Conservation (phyloP, 768 basidiomycete species). For the Mycena olivaceomarginata region DNA sequence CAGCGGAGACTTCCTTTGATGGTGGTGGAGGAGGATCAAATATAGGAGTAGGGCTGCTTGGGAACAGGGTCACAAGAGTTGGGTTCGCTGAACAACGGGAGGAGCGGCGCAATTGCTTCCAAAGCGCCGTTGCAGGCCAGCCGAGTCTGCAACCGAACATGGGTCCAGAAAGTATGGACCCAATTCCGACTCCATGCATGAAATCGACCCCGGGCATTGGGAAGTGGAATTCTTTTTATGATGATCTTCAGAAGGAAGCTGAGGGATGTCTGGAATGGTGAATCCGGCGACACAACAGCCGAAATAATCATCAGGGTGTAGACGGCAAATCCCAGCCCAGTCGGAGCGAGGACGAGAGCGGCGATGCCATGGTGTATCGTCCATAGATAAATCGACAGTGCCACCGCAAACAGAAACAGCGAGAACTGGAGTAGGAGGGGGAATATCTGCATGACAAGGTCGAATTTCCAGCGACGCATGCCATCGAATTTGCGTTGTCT, state of each 20-base stretch:
- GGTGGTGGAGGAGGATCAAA: conserved; percentile 3
- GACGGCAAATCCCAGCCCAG: neutral
- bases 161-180: conserved; percentile 6
- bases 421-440: conserved; percentile 4
- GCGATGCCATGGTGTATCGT: conserved; percentile 9
- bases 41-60: conserved; percentile 1
- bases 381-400: conserved; percentile 9
- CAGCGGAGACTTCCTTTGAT: conserved; percentile 2
- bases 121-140: neutral
- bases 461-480: conserved; percentile 16
- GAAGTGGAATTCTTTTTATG: neutral
- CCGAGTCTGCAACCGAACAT: neutral
- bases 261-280: conserved; percentile 18
- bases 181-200: neutral
- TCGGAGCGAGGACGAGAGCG: neutral
- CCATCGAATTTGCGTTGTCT: conserved; percentile 27
- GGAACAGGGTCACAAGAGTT: conserved; percentile 6
- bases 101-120: conserved; percentile 1
- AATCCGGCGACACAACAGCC: conserved; percentile 5
- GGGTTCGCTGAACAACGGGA: neutral
- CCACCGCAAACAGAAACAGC: conserved; percentile 6
- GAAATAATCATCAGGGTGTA: conserved; percentile 11
- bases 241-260: neutral
- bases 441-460: conserved; percentile 16
- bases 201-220: neutral